Conservation (phyloP, 345 rosid genomes). For the Syzygium aromaticum region DNA sequence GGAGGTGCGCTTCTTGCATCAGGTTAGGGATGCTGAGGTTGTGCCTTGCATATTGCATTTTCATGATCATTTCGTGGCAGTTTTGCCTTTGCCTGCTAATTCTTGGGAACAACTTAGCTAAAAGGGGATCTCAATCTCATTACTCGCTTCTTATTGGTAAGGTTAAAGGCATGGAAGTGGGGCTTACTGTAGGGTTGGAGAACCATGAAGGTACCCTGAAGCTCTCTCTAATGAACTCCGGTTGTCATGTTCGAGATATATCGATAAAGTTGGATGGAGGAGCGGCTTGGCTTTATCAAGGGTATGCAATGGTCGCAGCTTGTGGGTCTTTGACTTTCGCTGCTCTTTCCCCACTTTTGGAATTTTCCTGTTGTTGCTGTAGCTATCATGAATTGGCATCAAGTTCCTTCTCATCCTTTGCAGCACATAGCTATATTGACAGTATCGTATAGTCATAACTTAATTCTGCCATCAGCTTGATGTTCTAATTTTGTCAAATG, state of each 20-base stretch:
- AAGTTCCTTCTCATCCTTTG: neutral
- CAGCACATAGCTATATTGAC: neutral
- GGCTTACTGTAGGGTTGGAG: slow-evolving; percentile 75
- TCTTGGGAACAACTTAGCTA: neutral
- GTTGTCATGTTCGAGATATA: slow-evolving; percentile 74
- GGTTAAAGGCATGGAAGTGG: slow-evolving; percentile 99
- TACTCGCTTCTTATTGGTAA: slow-evolving; percentile 51
- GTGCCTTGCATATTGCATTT: neutral
- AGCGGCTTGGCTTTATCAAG: slow-evolving; percentile 97
- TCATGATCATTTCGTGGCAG: neutral
- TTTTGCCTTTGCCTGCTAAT: neutral
- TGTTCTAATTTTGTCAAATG: neutral
- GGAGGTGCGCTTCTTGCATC: neutral
- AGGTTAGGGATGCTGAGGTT: neutral
- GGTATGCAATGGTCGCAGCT: slow-evolving; percentile 31
- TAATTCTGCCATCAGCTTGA: neutral
- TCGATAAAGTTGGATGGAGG: slow-evolving; percentile 79
- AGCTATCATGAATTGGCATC: neutral
- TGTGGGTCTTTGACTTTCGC: neutral
- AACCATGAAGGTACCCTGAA: slow-evolving; percentile 65
- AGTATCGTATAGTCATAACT: neutral
- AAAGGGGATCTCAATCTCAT: slow-evolving; percentile 7
- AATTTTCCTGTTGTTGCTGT: neutral
- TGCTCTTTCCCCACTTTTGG: neutral
- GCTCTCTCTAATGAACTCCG: slow-evolving; percentile 59